Percentiles rank a stretch among this genome's conserved stretches.
Evolutionary conservation across 768 basidiomycete species (phyloP).

Genomic region (Dictyophora rubrovolvata): DNA sequence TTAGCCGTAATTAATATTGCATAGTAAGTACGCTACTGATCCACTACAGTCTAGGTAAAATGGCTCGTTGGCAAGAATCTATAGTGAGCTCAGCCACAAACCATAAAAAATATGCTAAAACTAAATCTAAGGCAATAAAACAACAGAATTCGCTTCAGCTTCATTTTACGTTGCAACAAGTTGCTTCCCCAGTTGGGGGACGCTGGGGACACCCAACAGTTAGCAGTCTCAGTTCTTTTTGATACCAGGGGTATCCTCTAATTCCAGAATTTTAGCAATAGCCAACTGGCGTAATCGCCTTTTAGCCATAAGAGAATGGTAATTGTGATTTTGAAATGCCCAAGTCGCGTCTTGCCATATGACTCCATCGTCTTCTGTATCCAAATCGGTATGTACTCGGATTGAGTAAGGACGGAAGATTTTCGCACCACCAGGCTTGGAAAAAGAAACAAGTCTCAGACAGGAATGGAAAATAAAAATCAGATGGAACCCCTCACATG

Average conservation of each 20-base stretch:
- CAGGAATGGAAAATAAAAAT: not conserved
- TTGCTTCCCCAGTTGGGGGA: too few relatives aligned
- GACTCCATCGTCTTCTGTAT: not conserved
- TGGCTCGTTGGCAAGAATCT: too few relatives aligned
- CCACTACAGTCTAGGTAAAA: too few relatives aligned
- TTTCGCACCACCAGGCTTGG: conserved; percentile 52
- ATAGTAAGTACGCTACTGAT: too few relatives aligned
- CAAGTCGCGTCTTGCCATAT: conserved; percentile 39
- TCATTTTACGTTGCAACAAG: too few relatives aligned
- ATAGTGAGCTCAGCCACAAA: too few relatives aligned
- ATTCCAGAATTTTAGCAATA: conserved; percentile 28
- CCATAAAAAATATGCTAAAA: too few relatives aligned
- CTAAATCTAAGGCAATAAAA: too few relatives aligned
- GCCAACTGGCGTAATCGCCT: conserved; percentile 38
- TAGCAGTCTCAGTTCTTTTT: too few relatives aligned
- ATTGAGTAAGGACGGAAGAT: conserved; percentile 44
- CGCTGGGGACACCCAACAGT: too few relatives aligned
- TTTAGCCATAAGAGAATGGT: conserved; percentile 52
- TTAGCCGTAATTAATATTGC: too few relatives aligned
- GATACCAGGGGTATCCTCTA: not conserved
- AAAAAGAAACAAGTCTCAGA: conserved; percentile 6
- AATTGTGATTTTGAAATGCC: conserved; percentile 65
- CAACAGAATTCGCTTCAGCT: too few relatives aligned
- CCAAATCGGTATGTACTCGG: conserved; percentile 14
- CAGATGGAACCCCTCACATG: conserved; percentile 42